Percentiles rank a stretch among this genome's conserved stretches.
Evolutionary conservation across 345 rosid genomes (phyloP).

Genomic region (Kandelia obovata): DNA sequence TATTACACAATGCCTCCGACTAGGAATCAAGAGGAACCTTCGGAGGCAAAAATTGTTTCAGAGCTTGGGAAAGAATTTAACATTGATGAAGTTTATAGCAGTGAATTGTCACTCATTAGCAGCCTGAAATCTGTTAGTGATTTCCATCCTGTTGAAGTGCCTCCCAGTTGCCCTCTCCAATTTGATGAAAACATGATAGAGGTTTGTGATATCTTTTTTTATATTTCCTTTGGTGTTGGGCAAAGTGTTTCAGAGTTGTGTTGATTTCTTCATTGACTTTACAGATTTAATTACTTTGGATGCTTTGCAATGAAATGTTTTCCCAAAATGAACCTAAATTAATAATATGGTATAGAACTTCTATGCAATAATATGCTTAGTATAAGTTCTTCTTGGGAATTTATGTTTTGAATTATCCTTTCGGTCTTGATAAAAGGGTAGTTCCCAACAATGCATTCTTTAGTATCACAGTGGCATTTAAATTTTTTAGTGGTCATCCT

Average conservation of each 20-base stretch:
- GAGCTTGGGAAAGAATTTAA: conserved; percentile 79
- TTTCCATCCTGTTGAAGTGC: conserved; percentile 70
- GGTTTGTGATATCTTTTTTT: conserved; percentile 41
- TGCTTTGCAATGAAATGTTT: too few species aligned
- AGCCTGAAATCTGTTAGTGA: conserved; percentile 73
- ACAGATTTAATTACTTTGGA: too few species aligned
- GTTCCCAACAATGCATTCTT: too few species aligned
- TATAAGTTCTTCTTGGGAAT: too few species aligned
- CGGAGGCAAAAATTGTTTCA: conserved; percentile 66
- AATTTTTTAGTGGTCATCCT: neutral
- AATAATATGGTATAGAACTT: too few species aligned
- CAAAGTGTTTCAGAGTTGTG: too few species aligned
- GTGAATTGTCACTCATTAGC: conserved; percentile 81
- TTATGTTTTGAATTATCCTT: too few species aligned
- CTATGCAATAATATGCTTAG: too few species aligned
- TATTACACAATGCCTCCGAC: conserved; percentile 81
- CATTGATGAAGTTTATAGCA: conserved; percentile 72
- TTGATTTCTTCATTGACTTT: too few species aligned
- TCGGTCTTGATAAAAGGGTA: too few species aligned
- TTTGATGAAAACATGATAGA: conserved; percentile 72
- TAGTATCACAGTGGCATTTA: too few species aligned
- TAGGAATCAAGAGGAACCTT: conserved; percentile 59
- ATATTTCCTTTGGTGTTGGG: neutral
- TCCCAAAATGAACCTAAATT: too few species aligned
- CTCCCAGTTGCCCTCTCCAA: conserved; percentile 54